Conservation (phyloP, 2,329 filamentous ascomycete species). For the Diaporthe sp. region DNA sequence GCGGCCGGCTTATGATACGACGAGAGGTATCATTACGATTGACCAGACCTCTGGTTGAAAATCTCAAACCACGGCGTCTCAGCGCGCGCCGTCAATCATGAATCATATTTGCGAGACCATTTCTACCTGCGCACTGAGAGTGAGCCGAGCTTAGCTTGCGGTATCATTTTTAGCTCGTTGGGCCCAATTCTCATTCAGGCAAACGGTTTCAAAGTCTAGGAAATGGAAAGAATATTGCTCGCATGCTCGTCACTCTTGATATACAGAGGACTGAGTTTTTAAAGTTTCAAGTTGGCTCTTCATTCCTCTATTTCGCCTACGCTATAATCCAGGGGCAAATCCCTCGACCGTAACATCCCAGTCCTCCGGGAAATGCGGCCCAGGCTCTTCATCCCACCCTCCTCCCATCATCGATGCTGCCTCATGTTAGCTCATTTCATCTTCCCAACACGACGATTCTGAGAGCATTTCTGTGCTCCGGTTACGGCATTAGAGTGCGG, state of each 20-base stretch:
- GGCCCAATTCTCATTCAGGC: neutral
- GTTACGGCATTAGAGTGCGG: no score
- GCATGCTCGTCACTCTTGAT: neutral
- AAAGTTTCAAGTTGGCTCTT: neutral
- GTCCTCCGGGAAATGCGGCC: constrained; percentile 59
- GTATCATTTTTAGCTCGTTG: neutral
- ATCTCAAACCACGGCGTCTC: constrained; percentile 23
- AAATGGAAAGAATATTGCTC: neutral
- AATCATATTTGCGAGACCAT: neutral
- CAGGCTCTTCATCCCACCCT: constrained; percentile 66
- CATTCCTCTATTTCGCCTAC: neutral
- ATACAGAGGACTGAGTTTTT: no score
- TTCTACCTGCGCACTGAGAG: neutral
- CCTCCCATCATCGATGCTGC: constrained; percentile 63
- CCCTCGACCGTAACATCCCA: constrained; percentile 65
- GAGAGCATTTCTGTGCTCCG: neutral
- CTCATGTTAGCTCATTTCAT: neutral
- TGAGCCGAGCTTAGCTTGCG: neutral
- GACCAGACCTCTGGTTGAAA: constrained; percentile 19
- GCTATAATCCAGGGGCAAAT: constrained; percentile 56
- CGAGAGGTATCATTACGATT: constrained; percentile 37
- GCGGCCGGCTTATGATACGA: constrained; percentile 41
- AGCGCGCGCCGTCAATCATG: constrained; percentile 16
- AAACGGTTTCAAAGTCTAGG: neutral
- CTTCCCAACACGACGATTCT: no score